Evolutionary conservation across 768 basidiomycete species (phyloP).

Genomic region (Gymnopilus junonius): DNA sequence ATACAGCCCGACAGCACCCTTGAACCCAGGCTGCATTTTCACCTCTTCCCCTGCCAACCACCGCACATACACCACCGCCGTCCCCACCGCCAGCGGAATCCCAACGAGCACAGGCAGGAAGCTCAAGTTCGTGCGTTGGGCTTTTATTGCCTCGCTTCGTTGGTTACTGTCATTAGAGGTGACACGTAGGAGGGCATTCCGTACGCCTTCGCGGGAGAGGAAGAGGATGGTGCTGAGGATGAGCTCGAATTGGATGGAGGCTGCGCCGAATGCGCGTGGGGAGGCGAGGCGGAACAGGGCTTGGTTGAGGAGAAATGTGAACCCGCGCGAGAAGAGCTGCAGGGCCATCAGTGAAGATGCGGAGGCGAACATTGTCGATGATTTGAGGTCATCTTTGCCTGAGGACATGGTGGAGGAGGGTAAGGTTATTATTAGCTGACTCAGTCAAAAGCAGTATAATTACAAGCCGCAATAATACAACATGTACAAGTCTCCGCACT

Average conservation of each 20-base stretch:
- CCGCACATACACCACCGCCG: conserved; percentile 56
- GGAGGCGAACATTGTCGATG: conserved; percentile 43
- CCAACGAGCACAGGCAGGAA: conserved; percentile 74
- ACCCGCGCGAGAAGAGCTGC: conserved; percentile 80
- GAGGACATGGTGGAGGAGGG: neutral
- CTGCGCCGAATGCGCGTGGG: conserved; percentile 86
- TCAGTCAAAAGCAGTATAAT: conserved; percentile 2
- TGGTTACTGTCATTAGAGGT: neutral
- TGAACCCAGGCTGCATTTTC: conserved; percentile 66
- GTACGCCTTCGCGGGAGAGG: conserved; percentile 90
- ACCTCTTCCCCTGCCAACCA: conserved; percentile 55
- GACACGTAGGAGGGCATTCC: conserved; percentile 80
- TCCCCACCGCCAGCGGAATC: conserved; percentile 60
- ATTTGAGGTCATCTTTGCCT: conserved; percentile 18
- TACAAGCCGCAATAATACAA: conserved; percentile 16
- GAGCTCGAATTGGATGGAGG: conserved; percentile 93
- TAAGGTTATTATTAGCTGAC: neutral
- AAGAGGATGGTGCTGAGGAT: conserved; percentile 90
- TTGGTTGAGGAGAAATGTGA: conserved; percentile 93
- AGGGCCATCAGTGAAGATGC: conserved; percentile 77
- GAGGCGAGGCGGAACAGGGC: conserved; percentile 81
- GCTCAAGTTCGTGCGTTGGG: conserved; percentile 46
- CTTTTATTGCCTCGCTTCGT: conserved; percentile 11
- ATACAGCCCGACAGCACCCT: conserved; percentile 67
- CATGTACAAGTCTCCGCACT: conserved; percentile 17